Evolutionary conservation across 2,329 filamentous ascomycete species (phyloP).

Genomic region (Hymenotorrendiella dingleyae): DNA sequence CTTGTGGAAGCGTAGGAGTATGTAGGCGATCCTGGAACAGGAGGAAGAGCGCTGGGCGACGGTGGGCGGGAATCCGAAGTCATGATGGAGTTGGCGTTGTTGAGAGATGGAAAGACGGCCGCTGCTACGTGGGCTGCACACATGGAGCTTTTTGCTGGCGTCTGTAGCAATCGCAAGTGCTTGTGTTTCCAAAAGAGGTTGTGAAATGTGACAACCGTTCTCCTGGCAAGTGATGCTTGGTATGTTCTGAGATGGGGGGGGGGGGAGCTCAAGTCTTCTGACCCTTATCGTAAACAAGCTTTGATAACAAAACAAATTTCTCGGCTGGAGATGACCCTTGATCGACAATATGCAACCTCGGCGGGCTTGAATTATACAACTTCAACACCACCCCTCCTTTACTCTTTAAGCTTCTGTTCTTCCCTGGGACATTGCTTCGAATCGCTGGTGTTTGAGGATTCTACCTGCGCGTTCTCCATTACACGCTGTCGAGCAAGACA

Average conservation of each 20-base stretch:
- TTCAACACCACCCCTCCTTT: not conserved
- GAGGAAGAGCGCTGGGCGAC: slow-evolving; percentile 51
- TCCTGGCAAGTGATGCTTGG: not conserved
- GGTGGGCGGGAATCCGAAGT: slow-evolving; percentile 27
- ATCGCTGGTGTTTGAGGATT: too few relatives aligned
- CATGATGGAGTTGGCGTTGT: slow-evolving; percentile 6
- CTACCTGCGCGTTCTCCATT: too few relatives aligned
- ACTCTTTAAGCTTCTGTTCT: not conserved
- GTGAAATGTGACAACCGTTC: not conserved
- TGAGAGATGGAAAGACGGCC: not conserved
- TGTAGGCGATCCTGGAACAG: slow-evolving; percentile 56
- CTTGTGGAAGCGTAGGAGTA: slow-evolving; percentile 59
- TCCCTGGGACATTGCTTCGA: too few relatives aligned
- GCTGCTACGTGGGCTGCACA: slow-evolving; percentile 4
- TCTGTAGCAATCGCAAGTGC: not conserved
- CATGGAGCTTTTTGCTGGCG: not conserved
- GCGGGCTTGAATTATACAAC: not conserved
- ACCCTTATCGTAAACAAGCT: slow-evolving; percentile 17
- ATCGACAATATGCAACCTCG: slow-evolving; percentile 1
- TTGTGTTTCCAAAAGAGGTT: not conserved
- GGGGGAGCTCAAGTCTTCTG: slow-evolving; percentile 10
- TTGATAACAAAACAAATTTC: slow-evolving; percentile 8
- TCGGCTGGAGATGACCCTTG: slow-evolving; percentile 4
- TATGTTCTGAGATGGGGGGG: not conserved
- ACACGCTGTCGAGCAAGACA: too few relatives aligned